Percentiles rank a stretch among this genome's conserved stretches.
Conservation (phyloP, 1,139 yeast genomes). For the Blastobotrys buckinghamii region DNA sequence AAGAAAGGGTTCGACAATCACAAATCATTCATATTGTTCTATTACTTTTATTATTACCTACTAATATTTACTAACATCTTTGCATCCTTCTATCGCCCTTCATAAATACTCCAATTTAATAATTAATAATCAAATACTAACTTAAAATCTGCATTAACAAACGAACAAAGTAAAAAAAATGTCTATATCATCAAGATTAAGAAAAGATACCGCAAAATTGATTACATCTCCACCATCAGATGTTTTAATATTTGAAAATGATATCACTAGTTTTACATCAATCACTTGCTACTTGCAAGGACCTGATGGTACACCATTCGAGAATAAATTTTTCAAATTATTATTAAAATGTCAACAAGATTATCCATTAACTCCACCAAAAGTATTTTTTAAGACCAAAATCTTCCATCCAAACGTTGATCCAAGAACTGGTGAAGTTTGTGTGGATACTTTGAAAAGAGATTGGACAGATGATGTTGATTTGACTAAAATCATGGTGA, state of each 20-base stretch:
- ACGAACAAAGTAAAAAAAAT: not conserved
- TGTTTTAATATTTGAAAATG: conserved; percentile 10
- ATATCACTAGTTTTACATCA: conserved; percentile 5
- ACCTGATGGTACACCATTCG: conserved; percentile 49
- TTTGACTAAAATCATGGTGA: conserved; percentile 27
- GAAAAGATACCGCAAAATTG: conserved; percentile 16
- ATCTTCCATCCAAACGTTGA: conserved; percentile 74
- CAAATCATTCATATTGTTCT: not conserved
- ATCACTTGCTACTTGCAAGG: conserved; percentile 32
- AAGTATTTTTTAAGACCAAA: conserved; percentile 44
- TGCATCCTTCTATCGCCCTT: too few relatives aligned
- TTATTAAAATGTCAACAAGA: conserved; percentile 42
- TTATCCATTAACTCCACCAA: conserved; percentile 66
- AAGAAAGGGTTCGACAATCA: too few relatives aligned
- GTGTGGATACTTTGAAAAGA: conserved; percentile 65
- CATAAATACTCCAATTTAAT: not conserved
- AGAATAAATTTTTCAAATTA: conserved; percentile 51
- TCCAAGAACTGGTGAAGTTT: conserved; percentile 64
- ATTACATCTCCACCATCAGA: conserved; percentile 19
- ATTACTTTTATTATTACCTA: too few relatives aligned
- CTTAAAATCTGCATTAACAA: too few relatives aligned
- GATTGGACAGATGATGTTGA: conserved; percentile 58
- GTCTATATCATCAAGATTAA: conserved; percentile 13
- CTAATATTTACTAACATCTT: too few relatives aligned
- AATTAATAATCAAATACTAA: too few relatives aligned